These are phyloP conservation scores for Sordariomycetes sp. DNA, from an alignment of 2,329 filamentous ascomycete species.

Conservation along the genomic window DNA sequence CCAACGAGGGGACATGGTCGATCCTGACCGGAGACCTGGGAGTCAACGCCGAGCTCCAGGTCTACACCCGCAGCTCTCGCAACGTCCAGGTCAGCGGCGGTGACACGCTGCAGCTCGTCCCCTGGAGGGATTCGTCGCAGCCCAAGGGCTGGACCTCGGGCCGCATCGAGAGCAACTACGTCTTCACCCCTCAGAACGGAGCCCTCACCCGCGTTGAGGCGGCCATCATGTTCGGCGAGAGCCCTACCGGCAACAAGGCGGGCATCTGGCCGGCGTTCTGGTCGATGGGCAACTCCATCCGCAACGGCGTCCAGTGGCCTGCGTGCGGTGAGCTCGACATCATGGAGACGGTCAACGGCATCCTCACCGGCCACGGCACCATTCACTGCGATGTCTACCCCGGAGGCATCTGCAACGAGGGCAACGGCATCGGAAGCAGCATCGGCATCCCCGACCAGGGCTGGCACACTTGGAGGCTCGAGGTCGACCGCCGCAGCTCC, in stretches of 20 bases:
- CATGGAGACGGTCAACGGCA: conserved; percentile 45
- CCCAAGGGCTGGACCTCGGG: conserved; percentile 32
- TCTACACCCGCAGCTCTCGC: conserved; percentile 28
- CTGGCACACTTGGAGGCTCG: conserved; percentile 37
- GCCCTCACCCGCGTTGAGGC: conserved; percentile 30
- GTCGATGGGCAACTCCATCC: conserved; percentile 40
- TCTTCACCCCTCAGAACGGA: conserved; percentile 30
- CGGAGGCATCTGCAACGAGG: conserved; percentile 38
- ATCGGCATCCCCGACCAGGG: conserved; percentile 23
- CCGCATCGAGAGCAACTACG: conserved; percentile 32
- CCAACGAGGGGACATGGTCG: conserved; percentile 23
- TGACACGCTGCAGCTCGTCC: conserved; percentile 36
- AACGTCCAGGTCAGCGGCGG: conserved; percentile 40
- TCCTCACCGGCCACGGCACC: conserved; percentile 31
- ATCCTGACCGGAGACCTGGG: conserved; percentile 22
- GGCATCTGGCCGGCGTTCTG: conserved; percentile 53
- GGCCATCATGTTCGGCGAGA: conserved; percentile 31
- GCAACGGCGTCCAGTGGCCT: conserved; percentile 42
- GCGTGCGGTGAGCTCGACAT: conserved; percentile 47
- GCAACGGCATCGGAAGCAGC: conserved; percentile 24
- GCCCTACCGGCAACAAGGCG: conserved; percentile 28
- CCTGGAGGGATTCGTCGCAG: conserved; percentile 19
- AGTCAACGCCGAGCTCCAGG: conserved; percentile 36
- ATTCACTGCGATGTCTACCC: conserved; percentile 23
- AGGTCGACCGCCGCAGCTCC: conserved; percentile 33